Conservation (phyloP, 805 yeast genomes). For the Cyberlindnera amylophila region DNA sequence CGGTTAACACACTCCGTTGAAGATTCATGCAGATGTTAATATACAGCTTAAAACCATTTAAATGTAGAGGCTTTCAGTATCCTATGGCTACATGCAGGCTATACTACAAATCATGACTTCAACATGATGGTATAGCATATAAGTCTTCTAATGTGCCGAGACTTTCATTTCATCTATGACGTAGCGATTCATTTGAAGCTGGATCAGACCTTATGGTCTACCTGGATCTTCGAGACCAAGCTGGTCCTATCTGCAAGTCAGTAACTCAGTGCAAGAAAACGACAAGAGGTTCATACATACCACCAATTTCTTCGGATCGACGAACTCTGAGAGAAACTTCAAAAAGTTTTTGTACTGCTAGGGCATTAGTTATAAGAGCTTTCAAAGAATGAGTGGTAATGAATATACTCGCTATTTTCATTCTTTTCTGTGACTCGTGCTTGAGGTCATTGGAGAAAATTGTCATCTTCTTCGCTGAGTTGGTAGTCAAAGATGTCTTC, state of each 20-base stretch:
- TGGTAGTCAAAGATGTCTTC: conserved; percentile 8
- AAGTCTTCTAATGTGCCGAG: no score
- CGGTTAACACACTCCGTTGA: no score
- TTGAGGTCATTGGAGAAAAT: conserved; percentile 1
- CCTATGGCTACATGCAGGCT: no score
- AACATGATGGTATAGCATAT: no score
- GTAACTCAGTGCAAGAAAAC: not conserved
- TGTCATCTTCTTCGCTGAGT: conserved; percentile 10
- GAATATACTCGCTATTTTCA: conserved; percentile 16
- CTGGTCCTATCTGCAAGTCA: conserved; percentile 9
- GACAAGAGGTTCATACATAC: conserved; percentile 14
- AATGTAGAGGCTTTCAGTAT: no score
- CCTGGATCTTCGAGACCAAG: conserved; percentile 21
- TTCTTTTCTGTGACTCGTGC: conserved; percentile 18
- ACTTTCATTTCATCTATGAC: no score
- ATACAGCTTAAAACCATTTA: no score
- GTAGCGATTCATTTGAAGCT: no score
- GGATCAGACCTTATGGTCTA: not conserved
- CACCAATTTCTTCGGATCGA: conserved; percentile 17
- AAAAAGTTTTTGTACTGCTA: conserved; percentile 16
- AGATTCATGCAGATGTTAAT: no score
- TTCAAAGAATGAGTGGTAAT: no score
- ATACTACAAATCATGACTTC: no score
- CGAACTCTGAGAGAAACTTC: conserved; percentile 17
- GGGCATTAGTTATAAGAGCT: not conserved